Conservation (phyloP, 2,329 filamentous ascomycete genomes). For the Fusarium dimerum region DNA sequence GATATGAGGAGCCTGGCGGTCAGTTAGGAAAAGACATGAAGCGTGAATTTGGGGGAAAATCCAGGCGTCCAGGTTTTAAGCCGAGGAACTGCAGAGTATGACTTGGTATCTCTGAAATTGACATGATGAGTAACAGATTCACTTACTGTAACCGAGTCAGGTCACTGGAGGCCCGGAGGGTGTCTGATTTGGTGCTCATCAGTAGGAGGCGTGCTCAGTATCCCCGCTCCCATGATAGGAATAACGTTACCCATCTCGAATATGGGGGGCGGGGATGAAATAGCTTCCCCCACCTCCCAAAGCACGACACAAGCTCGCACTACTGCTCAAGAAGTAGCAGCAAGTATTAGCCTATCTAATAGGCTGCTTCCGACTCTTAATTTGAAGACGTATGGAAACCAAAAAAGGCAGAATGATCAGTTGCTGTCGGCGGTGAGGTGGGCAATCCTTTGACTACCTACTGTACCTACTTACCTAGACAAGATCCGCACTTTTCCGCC, state of each 20-base stretch:
- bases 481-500: background rate
- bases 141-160: too few relatives aligned
- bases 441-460: too few relatives aligned
- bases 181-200: too few relatives aligned
- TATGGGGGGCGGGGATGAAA: background rate
- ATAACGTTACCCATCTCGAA: background rate
- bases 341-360: background rate
- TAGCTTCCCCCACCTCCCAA: background rate
- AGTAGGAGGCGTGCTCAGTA: background rate
- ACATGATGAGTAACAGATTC: too few relatives aligned
- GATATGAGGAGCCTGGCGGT: conserved; percentile 33
- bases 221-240: background rate
- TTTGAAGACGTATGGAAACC: too few relatives aligned
- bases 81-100: background rate
- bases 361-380: background rate
- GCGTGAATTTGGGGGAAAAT: background rate
- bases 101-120: too few relatives aligned
- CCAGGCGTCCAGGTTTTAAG: background rate
- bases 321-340: background rate
- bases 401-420: too few relatives aligned
- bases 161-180: too few relatives aligned
- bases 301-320: background rate
- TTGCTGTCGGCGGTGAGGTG: too few relatives aligned
- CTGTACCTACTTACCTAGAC: background rate
- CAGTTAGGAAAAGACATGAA: background rate